These are phyloP conservation scores for Ophiostoma triangulosporum DNA, from an alignment of 2,329 filamentous ascomycete species.

Conservation along the genomic window DNA sequence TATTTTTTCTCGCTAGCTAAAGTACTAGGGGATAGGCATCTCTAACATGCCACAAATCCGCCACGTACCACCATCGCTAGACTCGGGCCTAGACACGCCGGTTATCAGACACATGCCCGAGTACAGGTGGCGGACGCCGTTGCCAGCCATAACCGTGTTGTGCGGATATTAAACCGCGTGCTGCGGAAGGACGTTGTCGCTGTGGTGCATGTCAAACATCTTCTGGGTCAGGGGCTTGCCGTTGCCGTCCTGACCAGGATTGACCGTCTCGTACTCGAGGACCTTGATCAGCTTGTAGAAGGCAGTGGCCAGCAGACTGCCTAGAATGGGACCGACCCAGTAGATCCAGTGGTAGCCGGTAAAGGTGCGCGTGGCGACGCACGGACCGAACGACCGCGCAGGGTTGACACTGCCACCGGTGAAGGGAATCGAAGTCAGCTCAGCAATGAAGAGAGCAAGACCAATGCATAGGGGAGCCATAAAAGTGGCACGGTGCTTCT, in stretches of 20 bases:
- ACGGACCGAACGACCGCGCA: slow-evolving; percentile 36
- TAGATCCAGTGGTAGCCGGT: slow-evolving; percentile 39
- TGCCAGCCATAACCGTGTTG: background rate
- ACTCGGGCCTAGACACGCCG: background rate
- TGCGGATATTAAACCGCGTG: background rate
- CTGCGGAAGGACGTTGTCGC: background rate
- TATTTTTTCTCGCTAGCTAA: too few relatives aligned
- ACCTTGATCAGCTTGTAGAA: slow-evolving; percentile 38
- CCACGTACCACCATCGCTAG: too few relatives aligned
- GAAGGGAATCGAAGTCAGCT: slow-evolving; percentile 31
- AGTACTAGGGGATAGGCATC: too few relatives aligned
- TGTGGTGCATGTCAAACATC: background rate
- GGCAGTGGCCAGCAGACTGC: slow-evolving; percentile 32
- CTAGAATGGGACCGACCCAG: slow-evolving; percentile 39
- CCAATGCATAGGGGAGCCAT: slow-evolving; percentile 62
- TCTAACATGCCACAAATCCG: too few relatives aligned
- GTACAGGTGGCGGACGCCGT: background rate
- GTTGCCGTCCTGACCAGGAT: slow-evolving; percentile 32
- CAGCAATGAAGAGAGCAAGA: slow-evolving; percentile 50
- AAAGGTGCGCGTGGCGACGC: slow-evolving; percentile 27
- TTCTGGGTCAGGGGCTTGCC: slow-evolving; percentile 4
- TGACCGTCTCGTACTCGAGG: slow-evolving; percentile 37
- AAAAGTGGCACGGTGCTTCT: slow-evolving; percentile 61
- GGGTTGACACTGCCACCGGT: slow-evolving; percentile 38
- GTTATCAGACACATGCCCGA: background rate